phyloP scores from a whole-genome alignment of 2,329 filamentous ascomycete genomes.

The Periconia digitata region DNA sequence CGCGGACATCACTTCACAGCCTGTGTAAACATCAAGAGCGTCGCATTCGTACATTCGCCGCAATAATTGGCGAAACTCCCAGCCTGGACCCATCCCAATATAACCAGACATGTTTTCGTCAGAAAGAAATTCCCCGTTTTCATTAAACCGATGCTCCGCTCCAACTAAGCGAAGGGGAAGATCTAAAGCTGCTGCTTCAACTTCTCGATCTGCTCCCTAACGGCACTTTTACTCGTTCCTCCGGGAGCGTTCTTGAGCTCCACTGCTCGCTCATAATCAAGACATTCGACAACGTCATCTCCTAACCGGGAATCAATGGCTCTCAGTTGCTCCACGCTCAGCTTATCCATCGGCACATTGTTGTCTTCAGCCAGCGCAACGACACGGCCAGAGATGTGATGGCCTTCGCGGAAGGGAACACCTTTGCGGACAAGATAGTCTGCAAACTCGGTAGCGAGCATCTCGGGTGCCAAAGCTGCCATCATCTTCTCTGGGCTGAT shows the following conservation, averaged over 20 bases:
- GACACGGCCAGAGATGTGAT: conserved; percentile 73
- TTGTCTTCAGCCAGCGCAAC: conserved; percentile 72
- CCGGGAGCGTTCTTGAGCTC: conserved; percentile 77
- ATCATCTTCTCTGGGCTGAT: conserved; percentile 75
- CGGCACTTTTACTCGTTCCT: conserved; percentile 72
- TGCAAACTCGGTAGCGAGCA: conserved; percentile 74
- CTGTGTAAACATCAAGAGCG: not conserved
- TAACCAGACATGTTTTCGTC: not conserved
- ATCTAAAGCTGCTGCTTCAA: conserved; percentile 46
- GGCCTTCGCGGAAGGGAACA: conserved; percentile 77
- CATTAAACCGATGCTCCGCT: not conserved
- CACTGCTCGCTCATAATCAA: conserved; percentile 82
- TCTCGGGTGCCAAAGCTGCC: conserved; percentile 76
- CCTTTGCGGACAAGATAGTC: conserved; percentile 66
- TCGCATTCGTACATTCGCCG: conserved; percentile 4
- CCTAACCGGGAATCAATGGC: conserved; percentile 69
- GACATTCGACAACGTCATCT: conserved; percentile 68
- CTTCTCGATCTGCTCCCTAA: conserved; percentile 64
- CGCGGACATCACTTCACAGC: not conserved
- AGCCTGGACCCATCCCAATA: not conserved
- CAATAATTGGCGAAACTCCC: not conserved
- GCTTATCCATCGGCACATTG: conserved; percentile 68
- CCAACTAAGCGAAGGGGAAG: not conserved
- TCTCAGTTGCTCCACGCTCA: conserved; percentile 67
- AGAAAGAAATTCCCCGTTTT: not conserved